A percentile compares a stretch with the other conserved stretches of the same genome.
Conservation (phyloP, 148 eudicot genomes). For the Pouteria glomerata region DNA sequence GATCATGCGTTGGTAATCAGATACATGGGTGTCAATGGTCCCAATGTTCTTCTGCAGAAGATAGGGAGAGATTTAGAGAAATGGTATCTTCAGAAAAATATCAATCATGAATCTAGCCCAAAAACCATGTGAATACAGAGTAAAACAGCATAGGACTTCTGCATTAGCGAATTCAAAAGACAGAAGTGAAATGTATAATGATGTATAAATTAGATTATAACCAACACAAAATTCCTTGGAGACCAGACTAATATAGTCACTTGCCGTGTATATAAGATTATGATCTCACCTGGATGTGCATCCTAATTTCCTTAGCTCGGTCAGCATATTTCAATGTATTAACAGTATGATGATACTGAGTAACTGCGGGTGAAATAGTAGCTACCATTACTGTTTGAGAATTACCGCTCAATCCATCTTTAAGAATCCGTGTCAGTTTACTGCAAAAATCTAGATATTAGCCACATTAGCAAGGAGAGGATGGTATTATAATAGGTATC, state of each 20-base stretch:
- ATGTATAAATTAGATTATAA: background rate
- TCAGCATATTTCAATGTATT: conserved; percentile 87
- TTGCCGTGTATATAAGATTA: background rate
- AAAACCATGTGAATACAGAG: background rate
- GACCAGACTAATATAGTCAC: background rate
- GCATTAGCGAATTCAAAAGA: conserved; percentile 1
- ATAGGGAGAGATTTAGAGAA: conserved; percentile 10
- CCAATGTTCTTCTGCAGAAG: conserved; percentile 65
- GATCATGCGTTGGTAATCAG: conserved; percentile 84
- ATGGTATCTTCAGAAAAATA: background rate
- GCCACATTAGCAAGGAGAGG: conserved; percentile 10
- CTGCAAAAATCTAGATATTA: conserved; percentile 37
- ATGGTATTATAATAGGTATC: conserved; percentile 2
- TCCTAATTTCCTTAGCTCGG: conserved; percentile 88
- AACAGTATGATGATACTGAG: conserved; percentile 76
- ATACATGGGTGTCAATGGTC: conserved; percentile 64
- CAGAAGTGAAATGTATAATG: background rate
- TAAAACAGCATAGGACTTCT: background rate
- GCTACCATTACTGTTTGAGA: conserved; percentile 88
- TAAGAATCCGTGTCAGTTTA: conserved; percentile 83
- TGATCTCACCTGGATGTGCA: conserved; percentile 71
- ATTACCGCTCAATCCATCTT: conserved; percentile 90
- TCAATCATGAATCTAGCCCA: background rate
- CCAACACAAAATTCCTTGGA: background rate
- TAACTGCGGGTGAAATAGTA: conserved; percentile 70